Percentiles rank a stretch among this genome's conserved stretches.
Evolutionary conservation across 1,139 yeast genomes (phyloP).

Genomic region (Tardiomyces depauwii): DNA sequence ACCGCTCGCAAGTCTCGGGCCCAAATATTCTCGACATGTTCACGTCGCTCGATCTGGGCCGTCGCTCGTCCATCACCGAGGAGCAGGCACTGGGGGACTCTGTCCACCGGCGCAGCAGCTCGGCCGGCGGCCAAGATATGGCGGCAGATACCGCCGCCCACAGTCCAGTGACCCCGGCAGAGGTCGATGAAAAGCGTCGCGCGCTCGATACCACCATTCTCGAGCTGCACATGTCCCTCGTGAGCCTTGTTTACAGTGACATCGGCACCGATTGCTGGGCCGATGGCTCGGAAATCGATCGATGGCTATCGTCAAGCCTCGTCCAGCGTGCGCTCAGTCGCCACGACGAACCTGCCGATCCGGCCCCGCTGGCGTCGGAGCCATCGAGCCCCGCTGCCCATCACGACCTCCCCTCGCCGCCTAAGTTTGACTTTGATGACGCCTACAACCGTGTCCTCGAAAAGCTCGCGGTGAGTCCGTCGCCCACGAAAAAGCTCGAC

Average conservation of each 20-base stretch:
- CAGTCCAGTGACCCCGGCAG: not conserved
- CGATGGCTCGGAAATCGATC: conserved; percentile 13
- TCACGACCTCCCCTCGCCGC: not conserved
- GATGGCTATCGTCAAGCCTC: conserved; percentile 1
- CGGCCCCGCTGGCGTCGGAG: too few relatives aligned
- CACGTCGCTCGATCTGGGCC: conserved; percentile 7
- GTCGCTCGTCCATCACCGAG: conserved; percentile 1
- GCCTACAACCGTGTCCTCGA: conserved; percentile 18
- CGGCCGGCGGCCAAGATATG: not conserved
- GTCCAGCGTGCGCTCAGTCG: not conserved
- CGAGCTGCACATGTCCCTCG: conserved; percentile 19
- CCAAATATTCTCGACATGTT: conserved; percentile 20
- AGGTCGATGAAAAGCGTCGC: conserved; percentile 7
- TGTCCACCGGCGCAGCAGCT: not conserved
- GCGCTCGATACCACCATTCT: conserved; percentile 15
- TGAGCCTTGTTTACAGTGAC: conserved; percentile 11
- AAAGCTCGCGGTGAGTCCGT: conserved; percentile 18
- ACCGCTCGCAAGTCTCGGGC: conserved; percentile 17
- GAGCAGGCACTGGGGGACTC: not conserved
- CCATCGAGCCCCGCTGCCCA: not conserved
- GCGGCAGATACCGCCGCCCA: too few relatives aligned
- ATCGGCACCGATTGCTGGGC: conserved; percentile 8
- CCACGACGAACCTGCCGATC: not conserved
- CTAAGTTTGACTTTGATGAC: conserved; percentile 16
- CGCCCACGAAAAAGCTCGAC: conserved; percentile 21